A percentile compares a stretch with the other conserved stretches of the same genome.
Evolutionary conservation across 2,329 filamentous ascomycete species (phyloP).

Genomic region (Lachnellula cervina): DNA sequence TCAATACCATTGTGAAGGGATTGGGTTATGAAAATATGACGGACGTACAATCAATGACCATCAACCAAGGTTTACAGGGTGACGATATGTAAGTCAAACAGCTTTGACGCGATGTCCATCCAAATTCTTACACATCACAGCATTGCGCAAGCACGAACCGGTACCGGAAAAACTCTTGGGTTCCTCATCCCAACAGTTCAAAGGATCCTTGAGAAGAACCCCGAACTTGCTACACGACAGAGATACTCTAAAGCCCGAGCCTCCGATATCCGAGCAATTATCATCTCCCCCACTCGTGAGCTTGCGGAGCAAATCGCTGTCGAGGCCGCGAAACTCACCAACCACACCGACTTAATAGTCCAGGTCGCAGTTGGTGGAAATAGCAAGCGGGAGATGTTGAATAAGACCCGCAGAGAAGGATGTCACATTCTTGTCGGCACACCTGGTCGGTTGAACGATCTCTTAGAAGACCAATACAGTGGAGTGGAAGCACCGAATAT

Average conservation of each 20-base stretch:
- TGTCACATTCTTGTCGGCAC: conserved; percentile 90
- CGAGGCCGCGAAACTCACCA: conserved; percentile 55
- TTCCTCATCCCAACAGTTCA: conserved; percentile 87
- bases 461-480: conserved; percentile 53
- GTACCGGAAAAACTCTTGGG: conserved; percentile 92
- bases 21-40: conserved; percentile 86
- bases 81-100: conserved; percentile 34
- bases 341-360: conserved; percentile 40
- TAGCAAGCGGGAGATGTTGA: conserved; percentile 51
- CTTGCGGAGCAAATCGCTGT: conserved; percentile 74
- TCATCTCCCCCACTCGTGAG: conserved; percentile 77
- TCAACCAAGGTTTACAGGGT: conserved; percentile 69
- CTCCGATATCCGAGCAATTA: conserved; percentile 63
- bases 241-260: conserved; percentile 36
- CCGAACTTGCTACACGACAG: conserved; percentile 44
- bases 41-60: conserved; percentile 80
- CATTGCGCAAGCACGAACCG: conserved; percentile 91
- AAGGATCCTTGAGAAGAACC: conserved; percentile 64
- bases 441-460: conserved; percentile 80
- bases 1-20: conserved; percentile 54
- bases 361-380: conserved; percentile 87
- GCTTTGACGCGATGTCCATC: not conserved
- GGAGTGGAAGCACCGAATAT: conserved; percentile 50
- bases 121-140: conserved; percentile 38
- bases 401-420: conserved; percentile 52